Conservation (phyloP, 2,329 filamentous ascomycete genomes). For the Microdochium bolleyi region DNA sequence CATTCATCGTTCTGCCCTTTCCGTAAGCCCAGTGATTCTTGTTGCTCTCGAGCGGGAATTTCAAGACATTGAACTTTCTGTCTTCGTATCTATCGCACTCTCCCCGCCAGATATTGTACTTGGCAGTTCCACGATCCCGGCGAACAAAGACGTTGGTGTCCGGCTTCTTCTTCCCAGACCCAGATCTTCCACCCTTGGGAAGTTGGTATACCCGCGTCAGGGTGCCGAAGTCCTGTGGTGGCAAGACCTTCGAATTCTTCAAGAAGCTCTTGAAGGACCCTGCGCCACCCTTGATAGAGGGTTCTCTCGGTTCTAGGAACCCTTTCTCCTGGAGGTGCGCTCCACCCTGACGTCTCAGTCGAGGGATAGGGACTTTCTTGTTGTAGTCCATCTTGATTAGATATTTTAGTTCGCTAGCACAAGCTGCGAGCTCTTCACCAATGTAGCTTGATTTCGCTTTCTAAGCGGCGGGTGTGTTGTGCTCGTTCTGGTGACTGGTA, state of each 20-base stretch:
- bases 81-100: slow-evolving; percentile 8
- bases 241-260: not conserved
- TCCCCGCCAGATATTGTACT: not conserved
- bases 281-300: not conserved
- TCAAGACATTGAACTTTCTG: slow-evolving; percentile 11
- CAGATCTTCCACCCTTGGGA: not conserved
- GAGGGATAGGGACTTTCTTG: slow-evolving; percentile 3
- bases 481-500: too few species aligned
- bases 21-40: slow-evolving; percentile 1
- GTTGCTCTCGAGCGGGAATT: slow-evolving; percentile 3
- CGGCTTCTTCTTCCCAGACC: not conserved
- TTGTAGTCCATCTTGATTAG: slow-evolving; percentile 6
- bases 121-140: slow-evolving; percentile 3
- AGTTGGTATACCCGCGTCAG: not conserved
- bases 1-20: not conserved
- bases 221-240: not conserved
- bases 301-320: slow-evolving; percentile 7
- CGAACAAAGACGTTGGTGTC: slow-evolving; percentile 3
- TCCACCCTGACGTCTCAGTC: not conserved
- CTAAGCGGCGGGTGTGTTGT: too few species aligned
- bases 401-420: too few species aligned
- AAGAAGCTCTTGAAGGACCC: not conserved
- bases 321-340: not conserved
- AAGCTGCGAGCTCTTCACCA: too few species aligned
- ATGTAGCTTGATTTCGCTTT: too few species aligned